Percentiles rank a stretch among this genome's conserved stretches.
Evolutionary conservation across 2,329 filamentous ascomycete species (phyloP).

Genomic region (Colletotrichum higginsianum): DNA sequence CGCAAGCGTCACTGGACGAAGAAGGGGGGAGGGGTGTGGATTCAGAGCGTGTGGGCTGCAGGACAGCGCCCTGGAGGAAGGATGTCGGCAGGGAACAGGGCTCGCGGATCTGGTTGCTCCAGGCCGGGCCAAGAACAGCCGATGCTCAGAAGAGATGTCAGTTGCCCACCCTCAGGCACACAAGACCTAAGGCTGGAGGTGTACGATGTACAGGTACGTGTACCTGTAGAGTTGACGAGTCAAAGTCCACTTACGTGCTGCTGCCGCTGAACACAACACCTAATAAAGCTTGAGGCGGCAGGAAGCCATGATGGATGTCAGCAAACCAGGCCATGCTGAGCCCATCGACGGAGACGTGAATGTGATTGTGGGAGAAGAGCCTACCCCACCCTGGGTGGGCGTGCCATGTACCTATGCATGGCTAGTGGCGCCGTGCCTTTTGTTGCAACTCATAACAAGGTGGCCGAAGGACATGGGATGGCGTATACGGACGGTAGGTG

Average conservation of each 20-base stretch:
- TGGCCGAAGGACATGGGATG: constrained; percentile 13
- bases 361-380: constrained; percentile 6
- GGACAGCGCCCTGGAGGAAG: constrained; percentile 9
- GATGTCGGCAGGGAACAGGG: constrained; percentile 36
- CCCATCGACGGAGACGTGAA: not conserved
- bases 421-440: constrained; percentile 7
- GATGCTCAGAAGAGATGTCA: constrained; percentile 33
- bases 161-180: constrained; percentile 32
- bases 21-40: constrained; percentile 25
- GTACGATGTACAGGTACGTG: not conserved
- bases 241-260: constrained; percentile 12
- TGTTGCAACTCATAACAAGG: constrained; percentile 9
- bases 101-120: constrained; percentile 11
- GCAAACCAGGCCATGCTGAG: constrained; percentile 18
- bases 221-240: constrained; percentile 16
- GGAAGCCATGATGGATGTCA: constrained; percentile 10
- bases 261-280: constrained; percentile 16
- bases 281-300: constrained; percentile 22
- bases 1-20: constrained; percentile 34
- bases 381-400: not conserved
- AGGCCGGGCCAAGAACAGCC: constrained; percentile 32
- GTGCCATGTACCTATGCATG: constrained; percentile 16
- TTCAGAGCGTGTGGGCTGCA: constrained; percentile 22
- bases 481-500: not conserved
- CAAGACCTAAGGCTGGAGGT: constrained; percentile 26